Evolutionary conservation across 2,329 filamentous ascomycete genomes (phyloP).

Genomic region (Gnomoniopsis sp.): DNA sequence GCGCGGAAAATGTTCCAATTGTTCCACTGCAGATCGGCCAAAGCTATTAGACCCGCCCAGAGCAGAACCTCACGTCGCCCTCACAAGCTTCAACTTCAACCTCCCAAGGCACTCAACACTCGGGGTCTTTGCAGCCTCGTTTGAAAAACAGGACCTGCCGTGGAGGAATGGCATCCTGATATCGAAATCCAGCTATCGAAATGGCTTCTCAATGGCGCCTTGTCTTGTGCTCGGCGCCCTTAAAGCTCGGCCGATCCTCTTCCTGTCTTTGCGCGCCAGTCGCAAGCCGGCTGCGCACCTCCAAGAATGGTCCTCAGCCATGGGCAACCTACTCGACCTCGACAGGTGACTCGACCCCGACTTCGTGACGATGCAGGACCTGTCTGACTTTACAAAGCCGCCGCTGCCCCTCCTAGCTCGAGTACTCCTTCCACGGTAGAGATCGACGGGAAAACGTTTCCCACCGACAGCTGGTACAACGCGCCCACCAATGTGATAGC

Average conservation of each 20-base stretch:
- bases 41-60: too few relatives aligned
- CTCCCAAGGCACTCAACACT: too few relatives aligned
- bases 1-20: too few relatives aligned
- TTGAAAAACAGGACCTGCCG: background rate
- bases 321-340: conserved; percentile 16
- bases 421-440: conserved; percentile 37
- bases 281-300: background rate
- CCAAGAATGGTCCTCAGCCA: background rate
- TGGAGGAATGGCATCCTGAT: conserved; percentile 12
- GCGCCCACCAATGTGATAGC: conserved; percentile 70
- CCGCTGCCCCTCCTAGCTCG: background rate
- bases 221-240: conserved; percentile 2
- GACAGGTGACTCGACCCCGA: conserved; percentile 16
- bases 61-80: too few relatives aligned
- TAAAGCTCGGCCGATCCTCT: background rate
- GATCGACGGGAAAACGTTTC: conserved; percentile 62
- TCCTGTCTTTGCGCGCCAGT: background rate
- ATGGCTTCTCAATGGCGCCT: conserved; percentile 17
- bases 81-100: too few relatives aligned
- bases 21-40: too few relatives aligned
- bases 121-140: background rate
- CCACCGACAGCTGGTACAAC: conserved; percentile 82
- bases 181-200: background rate
- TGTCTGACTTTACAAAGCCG: conserved; percentile 21
- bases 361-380: background rate